Conservation (phyloP, 2,329 filamentous ascomycete species). For the Calonectria pseudoturangicola region DNA sequence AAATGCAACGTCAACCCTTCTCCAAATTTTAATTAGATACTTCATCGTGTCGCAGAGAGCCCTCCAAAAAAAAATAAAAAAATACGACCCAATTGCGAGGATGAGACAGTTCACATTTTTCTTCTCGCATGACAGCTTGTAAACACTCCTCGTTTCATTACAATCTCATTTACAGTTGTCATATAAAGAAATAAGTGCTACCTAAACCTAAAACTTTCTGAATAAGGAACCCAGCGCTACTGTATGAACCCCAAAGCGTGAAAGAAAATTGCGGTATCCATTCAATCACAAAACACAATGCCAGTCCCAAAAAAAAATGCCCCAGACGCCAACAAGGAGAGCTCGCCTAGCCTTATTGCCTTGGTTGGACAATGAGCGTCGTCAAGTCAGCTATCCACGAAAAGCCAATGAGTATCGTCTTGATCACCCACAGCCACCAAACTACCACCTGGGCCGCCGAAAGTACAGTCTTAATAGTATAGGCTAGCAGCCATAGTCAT, state of each 20-base stretch:
- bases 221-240: slow-evolving; percentile 16
- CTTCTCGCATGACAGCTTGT: background rate
- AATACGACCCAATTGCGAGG: background rate
- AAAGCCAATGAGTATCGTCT: slow-evolving; percentile 48
- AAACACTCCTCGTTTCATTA: background rate
- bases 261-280: slow-evolving; percentile 32
- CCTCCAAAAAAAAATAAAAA: no score
- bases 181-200: slow-evolving; percentile 35
- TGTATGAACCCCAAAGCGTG: slow-evolving; percentile 32
- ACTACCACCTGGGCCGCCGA: slow-evolving; percentile 55
- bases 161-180: slow-evolving; percentile 38
- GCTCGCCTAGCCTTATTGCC: slow-evolving; percentile 34
- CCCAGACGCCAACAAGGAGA: slow-evolving; percentile 32
- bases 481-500: slow-evolving; percentile 60
- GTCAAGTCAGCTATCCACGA: slow-evolving; percentile 56
- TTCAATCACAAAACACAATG: slow-evolving; percentile 33
- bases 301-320: slow-evolving; percentile 30
- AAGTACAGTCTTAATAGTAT: slow-evolving; percentile 55
- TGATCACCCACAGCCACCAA: slow-evolving; percentile 57
- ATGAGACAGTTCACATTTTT: background rate
- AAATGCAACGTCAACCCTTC: slow-evolving; percentile 1
- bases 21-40: background rate
- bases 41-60: background rate
- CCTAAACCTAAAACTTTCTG: slow-evolving; percentile 6
- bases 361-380: slow-evolving; percentile 52